Conservation (phyloP, 768 basidiomycete genomes). For the Mycena belliarum region DNA sequence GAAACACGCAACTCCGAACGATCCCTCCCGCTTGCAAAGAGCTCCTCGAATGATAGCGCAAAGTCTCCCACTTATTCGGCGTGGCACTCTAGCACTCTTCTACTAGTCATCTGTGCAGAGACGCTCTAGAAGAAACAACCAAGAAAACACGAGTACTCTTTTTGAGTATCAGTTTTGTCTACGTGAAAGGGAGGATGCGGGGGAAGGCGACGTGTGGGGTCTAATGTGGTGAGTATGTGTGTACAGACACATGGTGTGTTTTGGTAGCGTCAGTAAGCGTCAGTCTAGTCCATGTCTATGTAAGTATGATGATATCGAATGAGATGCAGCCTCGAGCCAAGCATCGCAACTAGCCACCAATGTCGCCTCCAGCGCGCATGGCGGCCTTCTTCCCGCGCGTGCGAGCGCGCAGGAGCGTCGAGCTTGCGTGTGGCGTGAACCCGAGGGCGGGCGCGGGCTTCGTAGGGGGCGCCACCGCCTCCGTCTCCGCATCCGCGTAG, state of each 20-base stretch:
- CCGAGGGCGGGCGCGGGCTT: slow-evolving; percentile 7
- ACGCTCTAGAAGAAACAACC: neutral
- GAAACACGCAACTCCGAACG: neutral
- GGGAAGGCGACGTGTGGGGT: slow-evolving; percentile 11
- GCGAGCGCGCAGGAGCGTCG: slow-evolving; percentile 6
- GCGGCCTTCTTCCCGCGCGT: slow-evolving; percentile 15
- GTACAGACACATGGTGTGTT: neutral
- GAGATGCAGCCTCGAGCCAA: too few relatives aligned
- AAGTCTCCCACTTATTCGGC: too few relatives aligned
- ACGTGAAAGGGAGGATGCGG: slow-evolving; percentile 3
- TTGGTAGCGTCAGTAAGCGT: too few relatives aligned
- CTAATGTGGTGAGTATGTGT: neutral
- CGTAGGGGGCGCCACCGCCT: slow-evolving; percentile 21
- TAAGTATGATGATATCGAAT: too few relatives aligned
- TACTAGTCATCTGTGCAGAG: too few relatives aligned
- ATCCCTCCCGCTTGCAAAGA: too few relatives aligned
- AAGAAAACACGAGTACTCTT: slow-evolving; percentile 2
- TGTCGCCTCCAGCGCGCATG: slow-evolving; percentile 7
- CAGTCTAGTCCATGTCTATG: too few relatives aligned
- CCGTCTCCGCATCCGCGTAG: slow-evolving; percentile 16
- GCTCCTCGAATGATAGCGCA: too few relatives aligned
- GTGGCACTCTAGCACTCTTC: too few relatives aligned
- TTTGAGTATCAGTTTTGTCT: neutral
- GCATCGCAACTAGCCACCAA: neutral
- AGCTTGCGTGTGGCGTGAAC: slow-evolving; percentile 8